These are phyloP conservation scores for Arthrobotrys megalospora DNA, from an alignment of 2,329 filamentous ascomycete genomes.

Conservation along the genomic window DNA sequence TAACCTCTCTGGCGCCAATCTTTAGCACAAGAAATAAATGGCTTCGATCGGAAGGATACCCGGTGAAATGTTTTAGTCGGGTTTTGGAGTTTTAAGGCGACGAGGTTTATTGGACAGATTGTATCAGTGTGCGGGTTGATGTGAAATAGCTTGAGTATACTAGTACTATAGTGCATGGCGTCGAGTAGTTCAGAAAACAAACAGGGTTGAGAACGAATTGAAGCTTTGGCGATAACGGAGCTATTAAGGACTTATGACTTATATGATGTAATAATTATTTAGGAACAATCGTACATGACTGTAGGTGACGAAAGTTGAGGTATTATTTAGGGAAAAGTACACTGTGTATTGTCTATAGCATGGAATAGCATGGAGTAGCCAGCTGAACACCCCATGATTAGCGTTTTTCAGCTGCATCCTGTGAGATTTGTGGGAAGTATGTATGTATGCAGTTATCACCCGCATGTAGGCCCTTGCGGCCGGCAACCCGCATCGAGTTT, in stretches of 20 bases:
- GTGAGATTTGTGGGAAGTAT: slow-evolving; percentile 15
- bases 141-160: not conserved
- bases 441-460: slow-evolving; percentile 10
- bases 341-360: too few relatives aligned
- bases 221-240: too few relatives aligned
- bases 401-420: slow-evolving; percentile 10
- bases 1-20: not conserved
- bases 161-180: slow-evolving; percentile 2
- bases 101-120: slow-evolving; percentile 10
- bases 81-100: slow-evolving; percentile 11
- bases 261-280: not conserved
- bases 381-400: not conserved
- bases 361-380: not conserved
- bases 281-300: too few relatives aligned
- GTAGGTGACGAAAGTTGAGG: too few relatives aligned
- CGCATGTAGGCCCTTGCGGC: slow-evolving; percentile 15
- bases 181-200: not conserved
- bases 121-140: not conserved
- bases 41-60: not conserved
- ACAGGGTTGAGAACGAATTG: not conserved
- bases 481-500: slow-evolving; percentile 18
- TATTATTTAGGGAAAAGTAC: too few relatives aligned
- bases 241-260: too few relatives aligned
- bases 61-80: slow-evolving; percentile 7
- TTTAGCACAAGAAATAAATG: not conserved